phyloP scores from a whole-genome alignment of 2,329 filamentous ascomycete species.

The Penicillium sp. region DNA sequence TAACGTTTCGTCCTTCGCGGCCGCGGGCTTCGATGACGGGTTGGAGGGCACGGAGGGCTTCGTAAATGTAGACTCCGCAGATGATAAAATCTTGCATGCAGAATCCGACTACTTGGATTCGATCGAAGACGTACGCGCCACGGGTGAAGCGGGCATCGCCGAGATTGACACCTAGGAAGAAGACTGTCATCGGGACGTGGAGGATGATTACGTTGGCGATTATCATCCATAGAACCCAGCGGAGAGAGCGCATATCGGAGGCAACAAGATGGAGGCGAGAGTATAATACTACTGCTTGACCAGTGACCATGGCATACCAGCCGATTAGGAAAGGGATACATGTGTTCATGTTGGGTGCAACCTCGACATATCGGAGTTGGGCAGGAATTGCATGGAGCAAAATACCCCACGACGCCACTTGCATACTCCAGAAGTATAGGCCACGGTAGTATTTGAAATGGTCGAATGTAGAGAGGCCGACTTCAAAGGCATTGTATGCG shows the following conservation, averaged over 20 bases:
- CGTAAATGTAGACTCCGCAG: constrained; percentile 51
- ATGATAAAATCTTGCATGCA: constrained; percentile 54
- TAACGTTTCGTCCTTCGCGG: constrained; percentile 36
- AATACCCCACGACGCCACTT: constrained; percentile 40
- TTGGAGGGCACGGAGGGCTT: constrained; percentile 41
- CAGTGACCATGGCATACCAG: constrained; percentile 45
- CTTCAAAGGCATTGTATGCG: constrained; percentile 44
- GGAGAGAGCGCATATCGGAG: constrained; percentile 30
- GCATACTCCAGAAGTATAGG: constrained; percentile 48
- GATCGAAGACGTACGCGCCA: constrained; percentile 41
- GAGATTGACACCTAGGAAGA: constrained; percentile 34
- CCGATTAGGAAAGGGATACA: constrained; percentile 28
- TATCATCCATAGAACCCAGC: constrained; percentile 43
- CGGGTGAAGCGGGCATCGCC: not conserved
- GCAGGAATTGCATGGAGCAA: constrained; percentile 38
- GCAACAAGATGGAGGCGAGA: constrained; percentile 46
- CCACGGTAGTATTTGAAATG: constrained; percentile 43
- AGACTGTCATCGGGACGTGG: constrained; percentile 41
- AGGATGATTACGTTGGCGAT: constrained; percentile 39
- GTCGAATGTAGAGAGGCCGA: constrained; percentile 42
- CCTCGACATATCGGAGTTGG: constrained; percentile 12
- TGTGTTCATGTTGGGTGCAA: not conserved
- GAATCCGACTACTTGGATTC: constrained; percentile 51
- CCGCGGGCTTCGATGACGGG: constrained; percentile 45
- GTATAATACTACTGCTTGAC: constrained; percentile 46